Conservation (phyloP, 1,284 basidiomycete species). For the Rugosomyces carneus region DNA sequence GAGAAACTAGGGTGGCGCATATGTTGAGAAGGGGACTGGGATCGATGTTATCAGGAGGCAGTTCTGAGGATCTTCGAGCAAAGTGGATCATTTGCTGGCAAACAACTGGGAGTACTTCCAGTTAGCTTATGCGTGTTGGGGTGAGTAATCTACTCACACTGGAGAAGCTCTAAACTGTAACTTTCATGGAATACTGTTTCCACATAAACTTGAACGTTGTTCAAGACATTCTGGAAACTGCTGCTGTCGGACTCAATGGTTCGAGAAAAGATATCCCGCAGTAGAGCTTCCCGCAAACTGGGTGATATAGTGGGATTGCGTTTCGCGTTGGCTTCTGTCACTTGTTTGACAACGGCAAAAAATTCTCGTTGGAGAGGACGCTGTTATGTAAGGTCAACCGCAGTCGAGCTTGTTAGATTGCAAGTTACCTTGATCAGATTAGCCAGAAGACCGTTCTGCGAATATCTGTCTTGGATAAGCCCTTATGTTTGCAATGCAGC, state of each 20-base stretch:
- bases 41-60: slow-evolving; percentile 40
- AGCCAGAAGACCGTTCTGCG: slow-evolving; percentile 48
- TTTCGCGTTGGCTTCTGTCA: slow-evolving; percentile 35
- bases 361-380: slow-evolving; percentile 42
- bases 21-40: slow-evolving; percentile 50
- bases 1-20: slow-evolving; percentile 44
- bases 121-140: slow-evolving; percentile 6
- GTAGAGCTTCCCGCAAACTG: slow-evolving; percentile 43
- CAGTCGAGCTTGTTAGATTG: not conserved
- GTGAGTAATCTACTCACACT: slow-evolving; percentile 34
- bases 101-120: slow-evolving; percentile 34
- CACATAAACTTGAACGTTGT: slow-evolving; percentile 48
- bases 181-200: slow-evolving; percentile 49
- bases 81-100: slow-evolving; percentile 47
- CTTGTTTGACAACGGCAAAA: slow-evolving; percentile 47
- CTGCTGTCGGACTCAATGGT: slow-evolving; percentile 44
- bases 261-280: slow-evolving; percentile 48
- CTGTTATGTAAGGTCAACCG: slow-evolving; percentile 15
- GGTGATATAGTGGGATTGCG: slow-evolving; percentile 23
- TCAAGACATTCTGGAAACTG: slow-evolving; percentile 42
- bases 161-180: slow-evolving; percentile 45
- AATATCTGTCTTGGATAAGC: slow-evolving; percentile 33
- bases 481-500: not conserved
- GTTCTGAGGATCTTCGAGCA: slow-evolving; percentile 51
- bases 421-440: slow-evolving; percentile 47